phyloP scores from a whole-genome alignment of 2,329 filamentous ascomycete species.

The Fusarium sp. region DNA sequence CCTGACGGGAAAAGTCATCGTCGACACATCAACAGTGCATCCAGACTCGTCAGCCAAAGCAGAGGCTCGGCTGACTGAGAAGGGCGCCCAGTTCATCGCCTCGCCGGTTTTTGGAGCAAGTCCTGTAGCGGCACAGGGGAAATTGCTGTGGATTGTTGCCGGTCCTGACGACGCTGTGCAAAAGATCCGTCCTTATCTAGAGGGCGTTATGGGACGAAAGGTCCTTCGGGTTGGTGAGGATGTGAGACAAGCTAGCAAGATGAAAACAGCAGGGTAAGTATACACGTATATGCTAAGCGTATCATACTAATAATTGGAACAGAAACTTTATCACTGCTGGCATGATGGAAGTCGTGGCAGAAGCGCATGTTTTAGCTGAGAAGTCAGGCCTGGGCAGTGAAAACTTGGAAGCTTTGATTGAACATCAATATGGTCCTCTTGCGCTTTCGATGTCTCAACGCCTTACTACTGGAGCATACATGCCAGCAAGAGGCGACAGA shows the following conservation, averaged over 20 bases:
- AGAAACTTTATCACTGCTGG: conserved; percentile 62
- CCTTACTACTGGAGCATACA: conserved; percentile 54
- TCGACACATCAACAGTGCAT: conserved; percentile 64
- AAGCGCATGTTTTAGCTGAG: conserved; percentile 62
- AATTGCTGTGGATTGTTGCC: conserved; percentile 59
- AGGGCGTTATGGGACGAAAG: conserved; percentile 55
- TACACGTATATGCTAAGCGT: no score
- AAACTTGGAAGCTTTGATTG: conserved; percentile 57
- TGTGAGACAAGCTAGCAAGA: conserved; percentile 56
- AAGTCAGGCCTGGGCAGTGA: conserved; percentile 55
- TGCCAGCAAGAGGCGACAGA: conserved; percentile 48
- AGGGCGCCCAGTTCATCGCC: conserved; percentile 54
- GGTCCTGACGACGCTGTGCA: conserved; percentile 53
- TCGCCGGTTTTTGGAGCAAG: conserved; percentile 64
- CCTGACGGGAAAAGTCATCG: conserved; percentile 54
- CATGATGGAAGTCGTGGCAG: conserved; percentile 60
- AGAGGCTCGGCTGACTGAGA: conserved; percentile 43
- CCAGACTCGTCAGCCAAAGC: conserved; percentile 54
- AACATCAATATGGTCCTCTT: conserved; percentile 53
- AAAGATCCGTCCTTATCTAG: conserved; percentile 53
- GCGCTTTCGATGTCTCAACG: conserved; percentile 53
- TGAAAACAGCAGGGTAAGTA: conserved; percentile 61
- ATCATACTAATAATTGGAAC: background rate
- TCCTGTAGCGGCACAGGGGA: conserved; percentile 58
- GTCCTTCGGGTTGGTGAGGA: conserved; percentile 58